A percentile compares a stretch with the other conserved stretches of the same genome.
Evolutionary conservation across 2,329 filamentous ascomycete species (phyloP).

Genomic region (Lasiodiplodia sp.): DNA sequence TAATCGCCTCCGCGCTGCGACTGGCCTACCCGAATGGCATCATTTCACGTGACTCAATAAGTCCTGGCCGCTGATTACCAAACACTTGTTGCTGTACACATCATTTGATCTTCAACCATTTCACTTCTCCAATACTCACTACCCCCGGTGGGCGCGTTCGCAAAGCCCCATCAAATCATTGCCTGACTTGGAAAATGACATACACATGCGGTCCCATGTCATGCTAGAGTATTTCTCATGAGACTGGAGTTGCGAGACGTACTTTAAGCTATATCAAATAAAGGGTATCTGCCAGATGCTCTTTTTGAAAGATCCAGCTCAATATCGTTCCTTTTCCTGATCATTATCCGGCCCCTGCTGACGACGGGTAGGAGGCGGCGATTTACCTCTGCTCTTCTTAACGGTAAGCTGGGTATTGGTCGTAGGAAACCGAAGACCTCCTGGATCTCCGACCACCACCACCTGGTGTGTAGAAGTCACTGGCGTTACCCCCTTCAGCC

Average conservation of each 20-base stretch:
- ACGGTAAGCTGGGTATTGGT: neutral
- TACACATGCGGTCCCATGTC: no score
- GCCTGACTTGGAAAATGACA: no score
- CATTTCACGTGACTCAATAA: conserved; percentile 18
- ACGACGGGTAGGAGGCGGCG: no score
- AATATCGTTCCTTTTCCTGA: no score
- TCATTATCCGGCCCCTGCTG: no score
- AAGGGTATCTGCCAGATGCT: no score
- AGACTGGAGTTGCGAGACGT: no score
- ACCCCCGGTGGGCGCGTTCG: neutral
- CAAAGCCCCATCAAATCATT: no score
- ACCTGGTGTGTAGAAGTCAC: conserved; percentile 4
- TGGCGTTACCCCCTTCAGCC: neutral
- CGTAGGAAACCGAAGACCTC: neutral
- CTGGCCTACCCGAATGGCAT: neutral
- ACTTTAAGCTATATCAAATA: no score
- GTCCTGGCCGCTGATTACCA: neutral
- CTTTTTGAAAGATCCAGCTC: no score
- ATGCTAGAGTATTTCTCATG: no score
- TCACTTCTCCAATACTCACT: neutral
- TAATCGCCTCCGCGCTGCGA: conserved; percentile 13
- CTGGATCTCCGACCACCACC: neutral
- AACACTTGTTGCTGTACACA: neutral
- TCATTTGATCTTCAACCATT: neutral
- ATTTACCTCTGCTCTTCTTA: neutral